Evolutionary conservation across 805 yeast genomes (phyloP).

Genomic region (Wickerhamiella sorbophila): DNA sequence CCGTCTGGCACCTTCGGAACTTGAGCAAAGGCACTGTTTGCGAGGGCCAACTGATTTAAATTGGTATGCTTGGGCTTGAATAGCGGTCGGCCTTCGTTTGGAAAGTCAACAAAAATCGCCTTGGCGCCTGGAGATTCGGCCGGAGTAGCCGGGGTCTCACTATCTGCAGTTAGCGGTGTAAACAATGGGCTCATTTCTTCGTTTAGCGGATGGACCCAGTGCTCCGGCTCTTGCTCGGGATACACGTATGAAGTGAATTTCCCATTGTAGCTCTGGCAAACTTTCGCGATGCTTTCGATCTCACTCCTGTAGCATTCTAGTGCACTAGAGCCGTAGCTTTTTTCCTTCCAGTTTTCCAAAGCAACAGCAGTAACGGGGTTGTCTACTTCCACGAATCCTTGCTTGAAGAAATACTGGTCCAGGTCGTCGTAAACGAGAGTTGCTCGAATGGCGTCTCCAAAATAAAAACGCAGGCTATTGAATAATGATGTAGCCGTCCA

Average conservation of each 20-base stretch:
- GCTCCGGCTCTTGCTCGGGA: not conserved
- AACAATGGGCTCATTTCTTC: not conserved
- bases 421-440: not conserved
- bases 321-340: too few relatives aligned
- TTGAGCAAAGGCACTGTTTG: not conserved
- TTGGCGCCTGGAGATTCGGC: not conserved
- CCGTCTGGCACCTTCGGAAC: too few relatives aligned
- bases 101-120: not conserved
- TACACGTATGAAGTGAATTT: not conserved
- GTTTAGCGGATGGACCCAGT: not conserved
- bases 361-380: not conserved
- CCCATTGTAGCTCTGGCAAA: not conserved
- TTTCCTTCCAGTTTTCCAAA: not conserved
- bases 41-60: not conserved
- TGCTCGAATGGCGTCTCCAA: slow-evolving; percentile 33
- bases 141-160: not conserved
- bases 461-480: slow-evolving; percentile 47
- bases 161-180: not conserved
- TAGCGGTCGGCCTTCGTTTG: not conserved
- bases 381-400: not conserved
- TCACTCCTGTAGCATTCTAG: not conserved
- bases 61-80: not conserved
- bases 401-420: not conserved
- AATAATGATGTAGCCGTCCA: slow-evolving; percentile 37
- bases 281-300: not conserved